Evolutionary conservation across 495 filamentous ascomycete genomes (phyloP).

Genomic region (Podospora pseudopauciseta): DNA sequence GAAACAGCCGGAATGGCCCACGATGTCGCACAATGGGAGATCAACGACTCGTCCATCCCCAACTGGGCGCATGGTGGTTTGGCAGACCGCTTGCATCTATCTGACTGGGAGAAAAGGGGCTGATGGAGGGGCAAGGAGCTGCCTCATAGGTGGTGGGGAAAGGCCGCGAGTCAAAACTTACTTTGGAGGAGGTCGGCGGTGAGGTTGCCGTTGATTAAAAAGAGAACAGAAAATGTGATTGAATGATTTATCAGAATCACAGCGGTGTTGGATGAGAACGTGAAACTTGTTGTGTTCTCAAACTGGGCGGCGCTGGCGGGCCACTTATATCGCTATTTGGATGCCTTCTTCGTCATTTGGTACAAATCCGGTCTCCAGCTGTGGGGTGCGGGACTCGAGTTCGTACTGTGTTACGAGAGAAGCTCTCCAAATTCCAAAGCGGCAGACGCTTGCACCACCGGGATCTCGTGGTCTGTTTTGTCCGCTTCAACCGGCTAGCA

Average conservation of each 20-base stretch:
- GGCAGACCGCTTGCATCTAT: slow-evolving; percentile 6
- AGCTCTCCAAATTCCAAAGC: background rate
- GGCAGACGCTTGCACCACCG: slow-evolving; percentile 5
- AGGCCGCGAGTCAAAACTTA: slow-evolving; percentile 1
- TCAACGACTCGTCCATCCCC: background rate
- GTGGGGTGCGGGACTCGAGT: background rate
- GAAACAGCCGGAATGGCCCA: slow-evolving; percentile 7
- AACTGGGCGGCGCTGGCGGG: slow-evolving; percentile 22
- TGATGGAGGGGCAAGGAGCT: background rate
- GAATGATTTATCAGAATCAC: slow-evolving; percentile 13
- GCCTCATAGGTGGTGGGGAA: background rate
- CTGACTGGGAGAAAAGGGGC: background rate
- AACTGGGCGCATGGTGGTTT: background rate
- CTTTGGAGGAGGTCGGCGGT: background rate
- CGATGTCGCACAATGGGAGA: slow-evolving; percentile 2
- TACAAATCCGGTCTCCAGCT: slow-evolving; percentile 13
- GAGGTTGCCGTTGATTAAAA: background rate
- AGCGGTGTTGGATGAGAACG: slow-evolving; percentile 14
- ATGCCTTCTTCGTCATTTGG: slow-evolving; percentile 20
- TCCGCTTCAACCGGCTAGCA: slow-evolving; percentile 20
- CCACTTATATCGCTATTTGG: slow-evolving; percentile 29
- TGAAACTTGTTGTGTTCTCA: slow-evolving; percentile 25
- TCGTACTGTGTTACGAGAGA: slow-evolving; percentile 1
- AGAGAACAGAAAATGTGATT: slow-evolving; percentile 15
- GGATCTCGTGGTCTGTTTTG: slow-evolving; percentile 14